Percentiles rank a stretch among this genome's conserved stretches.
These are phyloP conservation scores for Penicillium sp. DNA, from an alignment of 2,329 filamentous ascomycete genomes.

Conservation along the genomic window DNA sequence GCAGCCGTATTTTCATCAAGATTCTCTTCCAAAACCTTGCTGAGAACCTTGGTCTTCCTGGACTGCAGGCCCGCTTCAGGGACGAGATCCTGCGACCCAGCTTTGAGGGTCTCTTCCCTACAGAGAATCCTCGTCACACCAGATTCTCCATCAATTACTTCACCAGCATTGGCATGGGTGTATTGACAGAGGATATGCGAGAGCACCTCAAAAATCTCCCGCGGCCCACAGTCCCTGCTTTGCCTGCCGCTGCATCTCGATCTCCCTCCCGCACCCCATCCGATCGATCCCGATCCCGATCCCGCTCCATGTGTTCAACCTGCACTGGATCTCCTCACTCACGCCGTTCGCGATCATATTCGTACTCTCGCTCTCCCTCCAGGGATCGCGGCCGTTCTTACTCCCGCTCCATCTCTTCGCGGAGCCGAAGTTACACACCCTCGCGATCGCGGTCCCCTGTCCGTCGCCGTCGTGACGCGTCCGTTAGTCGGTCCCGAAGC, in stretches of 20 bases:
- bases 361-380: slow-evolving; percentile 38
- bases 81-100: slow-evolving; percentile 75
- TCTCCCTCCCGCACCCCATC: slow-evolving; percentile 62
- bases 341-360: slow-evolving; percentile 44
- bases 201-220: slow-evolving; percentile 85
- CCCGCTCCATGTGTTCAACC: slow-evolving; percentile 34
- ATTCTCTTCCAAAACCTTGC: slow-evolving; percentile 91
- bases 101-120: slow-evolving; percentile 83
- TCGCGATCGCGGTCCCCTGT: slow-evolving; percentile 39
- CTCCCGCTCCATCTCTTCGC: slow-evolving; percentile 32
- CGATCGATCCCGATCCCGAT: slow-evolving; percentile 30
- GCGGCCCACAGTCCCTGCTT: slow-evolving; percentile 71
- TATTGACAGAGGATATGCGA: slow-evolving; percentile 90
- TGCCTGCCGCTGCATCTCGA: slow-evolving; percentile 53
- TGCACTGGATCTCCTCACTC: slow-evolving; percentile 32
- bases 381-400: slow-evolving; percentile 32
- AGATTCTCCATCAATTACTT: slow-evolving; percentile 99
- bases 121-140: slow-evolving; percentile 81
- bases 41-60: slow-evolving; percentile 79
- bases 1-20: slow-evolving; percentile 96
- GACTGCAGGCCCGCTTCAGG: slow-evolving; percentile 69
- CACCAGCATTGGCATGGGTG: slow-evolving; percentile 94
- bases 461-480: slow-evolving; percentile 30
- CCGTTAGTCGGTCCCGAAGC: slow-evolving; percentile 36
- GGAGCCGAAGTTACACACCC: slow-evolving; percentile 35